Base-by-base conservation (phyloP, 768 basidiomycete genomes). In the Lepiota brunneoincarnata region DNA sequence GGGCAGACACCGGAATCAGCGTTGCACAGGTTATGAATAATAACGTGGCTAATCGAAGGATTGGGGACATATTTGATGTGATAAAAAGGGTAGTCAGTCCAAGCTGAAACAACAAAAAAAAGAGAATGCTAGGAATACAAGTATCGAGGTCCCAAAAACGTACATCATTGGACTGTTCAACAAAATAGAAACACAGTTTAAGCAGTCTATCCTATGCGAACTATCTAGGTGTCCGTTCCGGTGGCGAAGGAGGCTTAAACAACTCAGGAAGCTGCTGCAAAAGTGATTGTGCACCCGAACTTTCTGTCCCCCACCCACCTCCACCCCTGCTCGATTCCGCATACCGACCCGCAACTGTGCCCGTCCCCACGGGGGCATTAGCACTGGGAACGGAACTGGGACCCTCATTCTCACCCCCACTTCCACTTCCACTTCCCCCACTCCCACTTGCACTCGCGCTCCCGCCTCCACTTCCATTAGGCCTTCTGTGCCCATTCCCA, bases 221-320 rank as follows among this genome's bases (percentile, higher is more conserved):
- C 39, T 18, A 51, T 17, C 11, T 21, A n/a, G 50, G 18, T 34
- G 40, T 51, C 50, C 50, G 50, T 51, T 21, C 42, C 20, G 31
- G 26, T 3, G 41, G 17, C 6, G 50, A 20, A 21, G 50, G 49
- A 24, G 42, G 42, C 24, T n/a, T 15, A 15, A 41, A 42, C 3
- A 24, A 20, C 15, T 47, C 45, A 1, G 53, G 53, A 41, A 48
- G 46, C 21, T 41, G 53, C 26, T 54, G 53, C 24, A 40, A 41
- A 2, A 54, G n/a, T 2, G 53, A 15, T 21, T 41, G 28, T 23
- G 48, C n/a, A 20, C 53, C 53, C 21, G 53, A 48, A 23, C 53
- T 54, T 7, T 54, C 44, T 10, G 53, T 54, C 1, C 39, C 46
- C 45, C 53, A 54, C 15, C 45, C 48, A 11, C 45, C 44, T 24